Evolutionary conservation across 768 basidiomycete species (phyloP).

Genomic region (Boletus rubescentipes): DNA sequence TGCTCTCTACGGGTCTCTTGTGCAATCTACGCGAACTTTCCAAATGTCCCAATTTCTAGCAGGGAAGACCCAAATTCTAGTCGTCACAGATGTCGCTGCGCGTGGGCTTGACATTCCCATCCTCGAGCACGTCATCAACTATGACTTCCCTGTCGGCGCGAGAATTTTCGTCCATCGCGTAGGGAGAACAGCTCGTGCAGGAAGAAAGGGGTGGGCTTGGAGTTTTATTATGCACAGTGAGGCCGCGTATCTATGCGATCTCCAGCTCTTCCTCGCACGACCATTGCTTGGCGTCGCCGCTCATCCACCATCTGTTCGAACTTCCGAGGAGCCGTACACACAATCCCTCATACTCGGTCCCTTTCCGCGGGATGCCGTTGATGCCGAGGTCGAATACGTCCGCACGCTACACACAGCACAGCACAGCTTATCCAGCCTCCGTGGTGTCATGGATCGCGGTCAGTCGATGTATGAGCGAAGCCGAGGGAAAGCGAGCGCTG

Average conservation of each 20-base stretch:
- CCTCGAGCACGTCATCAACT: constrained; percentile 95
- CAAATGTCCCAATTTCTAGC: constrained; percentile 92
- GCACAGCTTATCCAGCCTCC: constrained; percentile 61
- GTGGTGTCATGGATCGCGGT: constrained; percentile 84
- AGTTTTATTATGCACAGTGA: constrained; percentile 86
- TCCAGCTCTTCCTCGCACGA: constrained; percentile 88
- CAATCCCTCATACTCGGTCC: constrained; percentile 77
- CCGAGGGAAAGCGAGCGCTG: constrained; percentile 83
- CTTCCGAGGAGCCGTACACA: constrained; percentile 63
- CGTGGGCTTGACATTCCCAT: constrained; percentile 98
- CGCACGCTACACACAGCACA: constrained; percentile 62
- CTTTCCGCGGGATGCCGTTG: constrained; percentile 75
- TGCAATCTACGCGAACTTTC: constrained; percentile 83
- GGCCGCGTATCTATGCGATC: constrained; percentile 86
- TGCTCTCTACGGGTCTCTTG: constrained; percentile 93
- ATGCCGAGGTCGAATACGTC: constrained; percentile 83
- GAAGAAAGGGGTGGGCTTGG: constrained; percentile 95
- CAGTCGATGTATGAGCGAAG: constrained; percentile 94
- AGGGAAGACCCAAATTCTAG: constrained; percentile 76
- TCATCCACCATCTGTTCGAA: constrained; percentile 32
- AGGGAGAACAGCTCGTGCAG: constrained; percentile 94
- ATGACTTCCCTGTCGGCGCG: constrained; percentile 94
- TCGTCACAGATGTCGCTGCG: constrained; percentile 98
- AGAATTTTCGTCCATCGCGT: constrained; percentile 96
- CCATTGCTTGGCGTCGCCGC: constrained; percentile 55